Evolutionary conservation across 2,329 filamentous ascomycete species (phyloP), one percentile per base, ranked within the genome.

Genomic region (Berkeleyomyces rouxiae): DNA sequence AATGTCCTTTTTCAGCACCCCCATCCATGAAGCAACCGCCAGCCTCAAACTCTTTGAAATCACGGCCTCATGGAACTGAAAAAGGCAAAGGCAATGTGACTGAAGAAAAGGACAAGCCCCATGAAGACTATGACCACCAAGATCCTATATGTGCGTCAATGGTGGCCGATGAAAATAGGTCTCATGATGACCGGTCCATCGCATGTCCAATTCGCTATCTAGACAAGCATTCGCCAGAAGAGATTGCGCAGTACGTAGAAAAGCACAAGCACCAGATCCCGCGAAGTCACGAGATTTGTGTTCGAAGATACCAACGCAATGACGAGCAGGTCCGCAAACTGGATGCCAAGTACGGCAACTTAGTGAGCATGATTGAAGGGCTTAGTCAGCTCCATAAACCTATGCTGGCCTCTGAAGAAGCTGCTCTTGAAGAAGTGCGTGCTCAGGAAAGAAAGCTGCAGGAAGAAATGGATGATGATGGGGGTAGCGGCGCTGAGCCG

Each of bases 251-350:
- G 69, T 97, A 96, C 72, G 90, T 97, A 70, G 89, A 96, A 72
- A 90, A 85, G 61, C 91, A 96, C 76, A 96, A 96, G 72, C 91
- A 97, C 73, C 88, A 96, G 72, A 82, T 97, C 61, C 92, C 92
- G 7, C 83, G 92, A 68, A 96, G 90, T 71, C 92, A 97, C 73
- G 90, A 95, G 71, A 82, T 96, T 53, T 97, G 92, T 72, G 84
- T 97, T 65, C 85, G 88, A 70, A 83, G 91, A 63, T 96, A 96
- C 71, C 89, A 95, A 74, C 86, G 83, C 72, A 92, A 91, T 69
- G 86, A 92, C 68, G 82, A 87, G 66, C 88, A 91, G 69, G 88
- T 95, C 70, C 84, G 84, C 67, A 88, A 95, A 73, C 78, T 97
- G 62, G 92, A 97, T 72, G 89, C 89, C 66, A 97, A 96, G 72